Percentiles rank a stretch among this genome's conserved stretches.
Evolutionary conservation across 352 stramenopile species (phyloP).

Genomic region (Pythium utonaiense): DNA sequence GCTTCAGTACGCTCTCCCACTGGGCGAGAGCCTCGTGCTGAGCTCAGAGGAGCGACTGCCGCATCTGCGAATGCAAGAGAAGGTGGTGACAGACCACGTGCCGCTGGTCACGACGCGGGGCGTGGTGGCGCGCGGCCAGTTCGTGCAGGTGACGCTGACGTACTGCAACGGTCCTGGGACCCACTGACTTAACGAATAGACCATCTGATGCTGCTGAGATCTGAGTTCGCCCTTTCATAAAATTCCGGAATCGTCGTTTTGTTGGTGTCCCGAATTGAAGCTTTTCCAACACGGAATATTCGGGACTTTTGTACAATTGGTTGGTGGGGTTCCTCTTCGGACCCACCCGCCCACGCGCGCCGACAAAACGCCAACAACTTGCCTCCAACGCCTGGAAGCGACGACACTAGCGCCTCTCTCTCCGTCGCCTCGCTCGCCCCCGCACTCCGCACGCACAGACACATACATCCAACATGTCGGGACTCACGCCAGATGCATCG

Average conservation of each 20-base stretch:
- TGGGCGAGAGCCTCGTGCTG: slow-evolving; percentile 38
- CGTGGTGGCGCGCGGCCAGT: background rate
- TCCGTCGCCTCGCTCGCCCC: background rate
- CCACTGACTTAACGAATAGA: slow-evolving; percentile 3
- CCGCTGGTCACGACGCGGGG: slow-evolving; percentile 48
- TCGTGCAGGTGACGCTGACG: slow-evolving; percentile 16
- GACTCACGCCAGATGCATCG: slow-evolving; percentile 78
- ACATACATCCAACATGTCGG: slow-evolving; percentile 44
- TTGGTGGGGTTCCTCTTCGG: slow-evolving; percentile 18
- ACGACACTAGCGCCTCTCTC: background rate
- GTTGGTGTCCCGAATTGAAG: background rate
- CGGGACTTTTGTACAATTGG: slow-evolving; percentile 23
- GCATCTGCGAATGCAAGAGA: slow-evolving; percentile 57
- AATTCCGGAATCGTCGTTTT: slow-evolving; percentile 3
- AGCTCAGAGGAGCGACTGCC: slow-evolving; percentile 50
- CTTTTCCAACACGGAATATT: slow-evolving; percentile 1
- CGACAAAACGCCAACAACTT: slow-evolving; percentile 1
- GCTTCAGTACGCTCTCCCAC: slow-evolving; percentile 61
- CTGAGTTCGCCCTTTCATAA: slow-evolving; percentile 1
- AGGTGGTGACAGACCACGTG: slow-evolving; percentile 71
- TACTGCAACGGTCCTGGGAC: slow-evolving; percentile 16
- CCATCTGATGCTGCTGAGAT: background rate
- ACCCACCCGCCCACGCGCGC: background rate
- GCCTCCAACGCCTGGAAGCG: background rate
- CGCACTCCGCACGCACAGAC: background rate